Base-by-base conservation (phyloP, 1,284 basidiomycete species). In the Rhodotorula sp. region DNA sequence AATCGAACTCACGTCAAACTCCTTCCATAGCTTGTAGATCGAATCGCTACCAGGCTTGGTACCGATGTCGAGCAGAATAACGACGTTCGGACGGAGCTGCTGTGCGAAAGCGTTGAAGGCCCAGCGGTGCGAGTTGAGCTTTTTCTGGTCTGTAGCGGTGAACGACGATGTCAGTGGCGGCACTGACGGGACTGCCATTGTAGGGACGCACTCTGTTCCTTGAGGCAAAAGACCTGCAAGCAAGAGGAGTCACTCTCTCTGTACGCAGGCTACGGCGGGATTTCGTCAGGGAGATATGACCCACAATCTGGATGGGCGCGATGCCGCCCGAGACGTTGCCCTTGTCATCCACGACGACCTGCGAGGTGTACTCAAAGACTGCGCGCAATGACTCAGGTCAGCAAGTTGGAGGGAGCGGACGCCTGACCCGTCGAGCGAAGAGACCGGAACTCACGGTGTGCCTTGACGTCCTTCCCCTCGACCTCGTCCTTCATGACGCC, bases 11-110 rank as follows among this genome's bases (percentile, higher is more conserved):
- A 53, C 25, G 62, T 65, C 76, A 58, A 78, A 75, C 45, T 69
- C 90, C 82, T 97, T 97, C 95, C 95, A 97, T 7, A 98, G 84
- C 79, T 97, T 92, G 81, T 97, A 98, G 79, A 97, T 95, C 23
- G 88, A 89, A 57, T 89, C 91, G 13, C 90, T 88, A 4, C 91
- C 92, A 0, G 95, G 95, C 86, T 90, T 89, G 0, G 95, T 98
- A 2, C 95, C 96, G 27, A 97, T 94, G 78, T 98, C 95, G 56
- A 98, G 88, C 34, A 99, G 86, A 14, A 98, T 88, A 80, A 93
- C 97, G 53, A 98, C 92, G 79, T 96, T 97, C 41, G 91, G 91
- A 58, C 81, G 77, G 19, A 83, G 72, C 60, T 81, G 78, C 25
- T 71, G 71, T 13, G 79, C 79, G 56, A 83, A 81, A 1, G 82